These are phyloP conservation scores for Ophiostoma montium DNA, from an alignment of 2,329 filamentous ascomycete species.

Conservation along the genomic window DNA sequence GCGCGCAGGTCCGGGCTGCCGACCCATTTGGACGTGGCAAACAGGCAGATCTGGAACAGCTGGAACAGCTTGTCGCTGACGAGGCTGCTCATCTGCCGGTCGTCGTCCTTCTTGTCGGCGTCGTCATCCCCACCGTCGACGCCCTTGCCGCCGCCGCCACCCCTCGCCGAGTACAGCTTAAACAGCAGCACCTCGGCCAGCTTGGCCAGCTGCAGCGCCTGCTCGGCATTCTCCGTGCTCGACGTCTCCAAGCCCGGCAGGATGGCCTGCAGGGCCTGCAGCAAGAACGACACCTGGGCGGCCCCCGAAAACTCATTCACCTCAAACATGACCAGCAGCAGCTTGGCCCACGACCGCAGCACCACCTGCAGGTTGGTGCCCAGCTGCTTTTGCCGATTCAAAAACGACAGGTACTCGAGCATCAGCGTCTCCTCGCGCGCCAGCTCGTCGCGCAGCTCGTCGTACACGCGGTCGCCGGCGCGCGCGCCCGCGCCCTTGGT, in stretches of 20 bases:
- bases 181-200: conserved; percentile 61
- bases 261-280: conserved; percentile 77
- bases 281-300: conserved; percentile 60
- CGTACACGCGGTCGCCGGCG: background rate
- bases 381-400: conserved; percentile 50
- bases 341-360: conserved; percentile 69
- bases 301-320: conserved; percentile 65
- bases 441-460: conserved; percentile 33
- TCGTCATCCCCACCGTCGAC: conserved; percentile 2
- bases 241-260: conserved; percentile 75
- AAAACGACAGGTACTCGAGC: conserved; percentile 44
- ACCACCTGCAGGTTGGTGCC: conserved; percentile 46
- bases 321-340: conserved; percentile 71
- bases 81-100: conserved; percentile 46
- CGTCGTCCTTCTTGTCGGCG: conserved; percentile 29
- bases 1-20: conserved; percentile 61
- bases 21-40: conserved; percentile 61
- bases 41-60: conserved; percentile 75
- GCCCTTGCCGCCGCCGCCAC: background rate
- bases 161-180: conserved; percentile 45
- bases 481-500: conserved; percentile 18
- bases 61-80: conserved; percentile 83
- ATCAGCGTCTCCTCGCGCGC: conserved; percentile 47
- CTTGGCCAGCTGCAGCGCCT: conserved; percentile 62
- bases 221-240: conserved; percentile 51